Base-by-base conservation (phyloP, 257 asterid species). In the Mitragyna speciosa region DNA sequence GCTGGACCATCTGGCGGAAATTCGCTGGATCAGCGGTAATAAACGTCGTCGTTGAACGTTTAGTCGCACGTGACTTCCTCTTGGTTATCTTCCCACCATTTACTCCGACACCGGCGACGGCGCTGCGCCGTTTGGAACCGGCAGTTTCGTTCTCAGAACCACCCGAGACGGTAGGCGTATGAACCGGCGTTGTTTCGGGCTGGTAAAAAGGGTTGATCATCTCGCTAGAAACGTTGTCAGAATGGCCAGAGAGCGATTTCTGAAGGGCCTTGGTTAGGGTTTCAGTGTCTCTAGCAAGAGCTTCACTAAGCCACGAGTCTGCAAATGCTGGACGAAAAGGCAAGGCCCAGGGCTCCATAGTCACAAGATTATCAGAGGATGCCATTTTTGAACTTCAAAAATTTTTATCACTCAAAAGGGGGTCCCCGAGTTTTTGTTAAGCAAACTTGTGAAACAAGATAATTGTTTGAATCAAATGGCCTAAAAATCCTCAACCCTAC, bases 1-100 rank as follows among this genome's bases (percentile, higher is more conserved):
- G 90, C 91, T 95, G 99, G 85, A 95, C 99, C 97, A 95, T 92
- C 91, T 88, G 92, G 76, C 98, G 80, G 87, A 95, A 95, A 75
- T 92, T 91, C 49, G 93, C 92, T 30, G 97, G 93, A 88, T 95
- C 98, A 73, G 98, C 94, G 8, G 90, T 86, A 65, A 95, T 92
- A 45, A 90, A 95, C 81, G 97, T 95, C 77, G 99, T 95, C 67
- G 91, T 83, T 0, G 90, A 76, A 12, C 94, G 86, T 86, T 89
- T 95, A 58, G 96, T 84, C 63, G 98, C 94, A 30, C 99, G 91
- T 26, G 97, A 87, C 85, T 87, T 93, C 80, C 98, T 80, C 84
- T 95, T 95, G 7, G 88, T 28, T 8, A 86, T 90, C 81, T 87
- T 91, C 28, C 97, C 98, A 48, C 83, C 85, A 47, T 69, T 58